Evolutionary conservation across 140 eudicot genomes (phyloP), one percentile per base, ranked within the genome.

Genomic region (Cichorium intybus): DNA sequence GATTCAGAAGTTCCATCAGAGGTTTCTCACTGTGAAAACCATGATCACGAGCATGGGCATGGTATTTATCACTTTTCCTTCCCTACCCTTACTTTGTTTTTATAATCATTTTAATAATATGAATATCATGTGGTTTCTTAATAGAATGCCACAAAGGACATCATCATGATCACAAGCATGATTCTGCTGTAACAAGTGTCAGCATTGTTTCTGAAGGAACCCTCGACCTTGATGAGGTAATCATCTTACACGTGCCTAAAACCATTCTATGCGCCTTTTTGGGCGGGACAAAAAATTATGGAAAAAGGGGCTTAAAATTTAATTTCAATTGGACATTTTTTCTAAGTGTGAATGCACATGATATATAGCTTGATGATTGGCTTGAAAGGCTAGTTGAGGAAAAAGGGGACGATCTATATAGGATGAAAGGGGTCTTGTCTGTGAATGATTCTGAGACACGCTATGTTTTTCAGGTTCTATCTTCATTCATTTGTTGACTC

Each of bases 141-240:
- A 26, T 63, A 85, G 97, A 78, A 51, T 86, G 85, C 61, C 80
- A 76, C 71, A 55, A 84, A 65, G 97, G 83, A 33, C 81, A 91
- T 75, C 88, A 75, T 77, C 95, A 87, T 71, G 89, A 82, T 69
- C 96, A 91, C 73, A 78, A 59, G 28, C 97, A 91, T 71, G 96
- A 91, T 82, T 91, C 97, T 47, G 80, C 96, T 37, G 97, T 91
- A 46, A 64, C 97, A 67, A 91, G 97, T 73, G 92, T 91, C 71
- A 87, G 96, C 73, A 87, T 91, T 77, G 97, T 91, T 69, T 85
- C 95, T 14, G 97, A 87, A 80, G 96, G 97, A 76, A 85, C 77
- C 62, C 74, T 91, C 29, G 97, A 91, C 72, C 91, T 91, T 59
- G 97, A 91, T 43, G 95, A 91, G 84, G 97, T 91, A 80, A 74